Percentiles rank a stretch among this genome's conserved stretches.
Evolutionary conservation across 2,329 filamentous ascomycete genomes (phyloP).

Genomic region (Aspergillus melleus): DNA sequence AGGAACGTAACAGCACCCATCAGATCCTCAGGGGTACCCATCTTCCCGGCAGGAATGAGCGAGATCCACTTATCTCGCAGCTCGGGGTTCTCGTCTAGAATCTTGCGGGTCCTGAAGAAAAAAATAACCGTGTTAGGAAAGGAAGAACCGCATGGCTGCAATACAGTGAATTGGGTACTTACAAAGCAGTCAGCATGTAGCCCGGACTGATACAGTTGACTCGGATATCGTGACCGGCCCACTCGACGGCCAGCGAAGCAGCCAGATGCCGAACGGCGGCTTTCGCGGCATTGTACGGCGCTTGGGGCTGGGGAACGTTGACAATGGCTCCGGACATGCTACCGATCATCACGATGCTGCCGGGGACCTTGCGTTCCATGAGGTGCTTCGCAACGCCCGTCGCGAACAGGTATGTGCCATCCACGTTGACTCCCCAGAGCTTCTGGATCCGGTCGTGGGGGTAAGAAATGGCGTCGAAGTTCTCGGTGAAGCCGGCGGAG

Average conservation of each 20-base stretch:
- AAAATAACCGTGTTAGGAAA: slow-evolving; percentile 7
- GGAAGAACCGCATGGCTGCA: too few species aligned
- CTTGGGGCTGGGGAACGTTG: slow-evolving; percentile 92
- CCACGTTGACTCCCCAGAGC: slow-evolving; percentile 92
- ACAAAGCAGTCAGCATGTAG: slow-evolving; percentile 95
- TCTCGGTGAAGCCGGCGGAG: slow-evolving; percentile 95
- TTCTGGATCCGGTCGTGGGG: slow-evolving; percentile 88
- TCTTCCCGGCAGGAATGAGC: slow-evolving; percentile 87
- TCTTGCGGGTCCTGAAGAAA: slow-evolving; percentile 75
- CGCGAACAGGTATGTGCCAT: slow-evolving; percentile 87
- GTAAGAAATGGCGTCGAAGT: slow-evolving; percentile 88
- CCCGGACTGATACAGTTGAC: slow-evolving; percentile 95
- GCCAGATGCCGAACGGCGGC: slow-evolving; percentile 88
- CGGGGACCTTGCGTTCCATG: slow-evolving; percentile 74
- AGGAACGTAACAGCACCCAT: slow-evolving; percentile 92
- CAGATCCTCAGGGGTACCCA: slow-evolving; percentile 87
- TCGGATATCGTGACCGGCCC: slow-evolving; percentile 82
- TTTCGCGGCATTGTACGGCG: slow-evolving; percentile 89
- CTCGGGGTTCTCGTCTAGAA: slow-evolving; percentile 88
- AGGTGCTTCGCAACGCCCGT: slow-evolving; percentile 82
- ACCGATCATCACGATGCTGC: slow-evolving; percentile 91
- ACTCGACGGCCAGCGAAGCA: slow-evolving; percentile 86
- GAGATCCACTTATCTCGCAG: slow-evolving; percentile 88
- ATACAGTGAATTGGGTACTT: slow-evolving; percentile 42
- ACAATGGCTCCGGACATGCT: slow-evolving; percentile 94